Base-by-base conservation (phyloP, 192 early-diverging fungal species). In the Allomyces macrogynus region DNA sequence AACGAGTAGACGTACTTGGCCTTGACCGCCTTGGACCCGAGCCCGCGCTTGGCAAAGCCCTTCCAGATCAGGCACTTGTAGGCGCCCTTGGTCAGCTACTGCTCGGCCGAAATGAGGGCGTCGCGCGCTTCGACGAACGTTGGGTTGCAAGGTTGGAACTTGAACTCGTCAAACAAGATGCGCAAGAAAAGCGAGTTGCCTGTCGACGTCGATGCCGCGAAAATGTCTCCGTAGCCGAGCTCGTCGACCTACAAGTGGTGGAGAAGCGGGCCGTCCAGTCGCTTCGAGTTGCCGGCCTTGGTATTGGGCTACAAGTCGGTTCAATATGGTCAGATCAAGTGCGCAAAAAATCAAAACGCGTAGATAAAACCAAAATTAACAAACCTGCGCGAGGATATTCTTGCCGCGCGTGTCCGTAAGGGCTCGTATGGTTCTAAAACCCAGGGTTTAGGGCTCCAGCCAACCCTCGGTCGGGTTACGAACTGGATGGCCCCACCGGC, bases 41-140 rank as follows among this genome's bases (percentile, higher is more conserved):
- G 64, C 0, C 80, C 80, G 18, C 80, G 66, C 44, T 72, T 75
- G 24, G 80, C 80, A 72, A 82, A 67, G 24, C 66, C 66, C 24
- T n/a, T 22, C 60, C 62, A 62, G 18, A 67, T 26, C 0, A 60
- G 16, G 25, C 66, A 67, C 49, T 57, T 57, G 61, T 65, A 64
- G 24, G 24, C 62, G 24, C 20, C 40, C 16, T 20, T 54, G 18
- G 42, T 40, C 43, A 7, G 18, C 5, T 32, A 5, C 20, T 64
- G 11, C 24, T 66, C 66, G 24, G 68, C 68, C n/a, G 24, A 16
- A 5, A 69, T n/a, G 26, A 70, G 14, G 12, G 69, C 69, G 64
- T 70, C 43, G 27, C 69, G 60, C 25, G 69, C 69, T 24, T 26
- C 40, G n/a, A 70, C 22, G 61, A 70, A 71, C n/a, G 60, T 71